Evolutionary conservation across 1,284 basidiomycete genomes (phyloP).

Genomic region (Hortiboletus rubellus): DNA sequence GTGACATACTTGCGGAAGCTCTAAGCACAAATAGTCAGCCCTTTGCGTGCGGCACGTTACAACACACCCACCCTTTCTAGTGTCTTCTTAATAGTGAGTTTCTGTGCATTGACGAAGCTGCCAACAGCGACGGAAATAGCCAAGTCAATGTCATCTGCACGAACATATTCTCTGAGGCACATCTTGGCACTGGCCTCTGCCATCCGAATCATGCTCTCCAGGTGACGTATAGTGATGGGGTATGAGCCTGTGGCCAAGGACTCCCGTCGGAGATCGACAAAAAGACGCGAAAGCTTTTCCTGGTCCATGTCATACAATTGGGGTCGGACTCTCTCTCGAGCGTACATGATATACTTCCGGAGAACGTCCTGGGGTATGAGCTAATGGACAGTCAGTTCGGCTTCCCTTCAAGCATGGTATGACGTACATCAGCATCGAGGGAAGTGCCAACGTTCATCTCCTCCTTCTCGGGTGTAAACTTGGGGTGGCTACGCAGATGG

Average conservation of each 20-base stretch:
- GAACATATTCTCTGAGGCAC: conserved; percentile 95
- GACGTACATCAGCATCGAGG: conserved; percentile 87
- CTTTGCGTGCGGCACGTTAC: neutral
- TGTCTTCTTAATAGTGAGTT: conserved; percentile 98
- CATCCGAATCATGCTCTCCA: conserved; percentile 99
- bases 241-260: conserved; percentile 96
- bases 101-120: conserved; percentile 95
- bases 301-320: conserved; percentile 95
- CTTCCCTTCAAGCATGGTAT: neutral
- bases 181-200: conserved; percentile 98
- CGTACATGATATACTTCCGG: conserved; percentile 99
- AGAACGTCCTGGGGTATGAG: conserved; percentile 96
- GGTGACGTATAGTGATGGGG: conserved; percentile 96
- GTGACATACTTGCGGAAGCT: conserved; percentile 97
- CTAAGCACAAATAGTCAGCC: conserved; percentile 42
- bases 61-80: conserved; percentile 77
- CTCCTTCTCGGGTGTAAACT: conserved; percentile 80
- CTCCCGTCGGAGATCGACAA: conserved; percentile 95
- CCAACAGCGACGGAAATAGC: conserved; percentile 95
- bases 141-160: conserved; percentile 94
- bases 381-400: conserved; percentile 43
- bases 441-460: conserved; percentile 90
- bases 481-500: conserved; percentile 92
- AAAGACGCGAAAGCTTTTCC: conserved; percentile 93
- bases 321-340: conserved; percentile 88